Evolutionary conservation across 768 basidiomycete genomes (phyloP).

Genomic region (Lentinus tigrinus): DNA sequence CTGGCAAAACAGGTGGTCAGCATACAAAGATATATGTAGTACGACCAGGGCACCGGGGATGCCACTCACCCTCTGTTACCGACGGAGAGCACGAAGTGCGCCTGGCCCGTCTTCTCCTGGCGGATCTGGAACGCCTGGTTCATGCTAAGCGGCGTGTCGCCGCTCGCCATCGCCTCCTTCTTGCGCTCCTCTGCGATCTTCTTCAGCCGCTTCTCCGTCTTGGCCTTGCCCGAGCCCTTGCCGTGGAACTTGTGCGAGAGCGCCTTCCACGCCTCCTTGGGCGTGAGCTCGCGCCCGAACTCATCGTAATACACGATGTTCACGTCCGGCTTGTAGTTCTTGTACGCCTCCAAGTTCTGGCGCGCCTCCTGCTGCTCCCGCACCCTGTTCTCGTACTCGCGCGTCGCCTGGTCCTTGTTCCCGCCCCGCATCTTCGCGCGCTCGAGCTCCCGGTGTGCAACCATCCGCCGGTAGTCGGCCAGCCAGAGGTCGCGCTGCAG

Average conservation of each 20-base stretch:
- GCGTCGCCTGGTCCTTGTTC: constrained; percentile 87
- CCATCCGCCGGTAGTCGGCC: constrained; percentile 73
- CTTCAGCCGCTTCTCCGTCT: constrained; percentile 94
- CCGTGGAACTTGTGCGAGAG: constrained; percentile 98
- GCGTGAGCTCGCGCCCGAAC: constrained; percentile 82
- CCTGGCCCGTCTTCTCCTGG: constrained; percentile 92
- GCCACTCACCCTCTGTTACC: constrained; percentile 82
- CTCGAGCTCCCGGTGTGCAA: constrained; percentile 81
- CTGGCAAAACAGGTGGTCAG: constrained; percentile 37
- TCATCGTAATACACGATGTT: constrained; percentile 97
- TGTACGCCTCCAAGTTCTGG: constrained; percentile 78
- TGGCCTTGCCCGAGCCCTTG: constrained; percentile 94
- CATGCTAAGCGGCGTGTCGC: constrained; percentile 96
- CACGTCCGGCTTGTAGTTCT: constrained; percentile 94
- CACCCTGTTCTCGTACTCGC: constrained; percentile 91
- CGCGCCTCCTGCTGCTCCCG: constrained; percentile 91
- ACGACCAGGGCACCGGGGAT: not conserved
- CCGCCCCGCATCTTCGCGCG: constrained; percentile 71
- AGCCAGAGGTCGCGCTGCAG: constrained; percentile 88
- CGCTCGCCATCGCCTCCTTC: constrained; percentile 88
- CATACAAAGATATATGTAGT: not conserved
- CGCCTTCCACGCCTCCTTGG: constrained; percentile 98
- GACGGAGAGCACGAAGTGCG: constrained; percentile 93
- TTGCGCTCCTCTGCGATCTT: constrained; percentile 98
- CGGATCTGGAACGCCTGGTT: constrained; percentile 89